Percentiles rank a stretch among this genome's conserved stretches.
phyloP scores from a whole-genome alignment of 2,329 filamentous ascomycete species.

The Fusarium nisikadoi region DNA sequence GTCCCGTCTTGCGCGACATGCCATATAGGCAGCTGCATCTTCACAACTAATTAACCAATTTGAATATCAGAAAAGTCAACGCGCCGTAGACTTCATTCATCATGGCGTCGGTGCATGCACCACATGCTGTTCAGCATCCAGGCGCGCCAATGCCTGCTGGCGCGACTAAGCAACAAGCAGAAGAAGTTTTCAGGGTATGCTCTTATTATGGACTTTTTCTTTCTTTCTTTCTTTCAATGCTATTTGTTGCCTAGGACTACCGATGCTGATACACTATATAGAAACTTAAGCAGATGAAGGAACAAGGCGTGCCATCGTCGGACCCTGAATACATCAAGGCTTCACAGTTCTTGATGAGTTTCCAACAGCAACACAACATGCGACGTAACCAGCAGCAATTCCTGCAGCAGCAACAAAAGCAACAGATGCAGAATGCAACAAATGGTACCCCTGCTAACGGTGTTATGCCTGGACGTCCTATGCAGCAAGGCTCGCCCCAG shows the following conservation, averaged over 20 bases:
- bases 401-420: conserved; percentile 54
- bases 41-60: conserved; percentile 40
- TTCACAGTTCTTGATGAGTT: conserved; percentile 76
- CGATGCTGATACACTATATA: conserved; percentile 53
- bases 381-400: conserved; percentile 59
- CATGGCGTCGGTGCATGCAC: conserved; percentile 85
- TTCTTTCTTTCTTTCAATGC: background rate
- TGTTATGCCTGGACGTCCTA: conserved; percentile 50
- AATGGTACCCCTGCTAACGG: conserved; percentile 66
- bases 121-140: conserved; percentile 74
- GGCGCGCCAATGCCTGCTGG: conserved; percentile 71
- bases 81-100: conserved; percentile 47
- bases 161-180: conserved; percentile 80
- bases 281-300: conserved; percentile 92
- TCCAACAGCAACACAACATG: conserved; percentile 74
- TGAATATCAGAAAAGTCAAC: conserved; percentile 37
- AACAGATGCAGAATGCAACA: conserved; percentile 63
- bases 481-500: conserved; percentile 53
- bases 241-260: background rate
- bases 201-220: conserved; percentile 1
- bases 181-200: conserved; percentile 76
- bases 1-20: conserved; percentile 49
- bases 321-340: conserved; percentile 91
- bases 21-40: conserved; percentile 47
- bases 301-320: conserved; percentile 79